Evolutionary conservation across 1,284 basidiomycete genomes (phyloP).

Genomic region (Gymnopus androsaceus): DNA sequence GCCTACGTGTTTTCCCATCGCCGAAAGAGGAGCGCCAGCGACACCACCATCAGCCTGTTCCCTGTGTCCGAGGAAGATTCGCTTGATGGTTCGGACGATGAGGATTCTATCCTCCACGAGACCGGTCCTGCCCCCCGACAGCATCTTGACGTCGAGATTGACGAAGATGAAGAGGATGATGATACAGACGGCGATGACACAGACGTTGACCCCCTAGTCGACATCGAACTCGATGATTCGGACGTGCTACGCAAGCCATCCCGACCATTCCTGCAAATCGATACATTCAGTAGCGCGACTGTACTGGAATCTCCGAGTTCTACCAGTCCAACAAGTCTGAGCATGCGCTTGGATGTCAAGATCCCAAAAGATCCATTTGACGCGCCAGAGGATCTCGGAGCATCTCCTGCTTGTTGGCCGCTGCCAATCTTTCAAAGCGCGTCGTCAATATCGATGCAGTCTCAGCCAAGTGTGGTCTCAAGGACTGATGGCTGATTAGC

Average conservation of each 20-base stretch:
- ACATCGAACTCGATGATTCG: slow-evolving; percentile 21
- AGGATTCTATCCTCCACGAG: neutral
- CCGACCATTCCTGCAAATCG: neutral
- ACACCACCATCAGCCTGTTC: slow-evolving; percentile 35
- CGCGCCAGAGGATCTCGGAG: neutral
- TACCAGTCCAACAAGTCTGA: neutral
- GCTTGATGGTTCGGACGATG: neutral
- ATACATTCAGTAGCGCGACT: neutral
- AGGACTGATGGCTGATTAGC: no score
- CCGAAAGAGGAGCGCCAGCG: slow-evolving; percentile 15
- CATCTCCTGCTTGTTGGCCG: neutral
- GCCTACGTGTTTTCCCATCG: slow-evolving; percentile 18
- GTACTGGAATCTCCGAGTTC: neutral
- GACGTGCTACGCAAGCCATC: neutral
- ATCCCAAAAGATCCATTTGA: neutral
- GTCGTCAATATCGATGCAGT: neutral
- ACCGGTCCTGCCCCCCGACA: neutral
- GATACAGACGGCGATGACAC: slow-evolving; percentile 13
- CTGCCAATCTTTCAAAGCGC: neutral
- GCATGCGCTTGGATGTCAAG: neutral
- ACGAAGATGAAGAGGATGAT: slow-evolving; percentile 1
- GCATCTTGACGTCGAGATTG: slow-evolving; percentile 4
- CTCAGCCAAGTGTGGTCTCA: no score
- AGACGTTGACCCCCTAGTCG: slow-evolving; percentile 9
- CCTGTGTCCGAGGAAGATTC: slow-evolving; percentile 51